Conservation (phyloP, 2,329 filamentous ascomycete genomes). For the Stemphylium beticola region DNA sequence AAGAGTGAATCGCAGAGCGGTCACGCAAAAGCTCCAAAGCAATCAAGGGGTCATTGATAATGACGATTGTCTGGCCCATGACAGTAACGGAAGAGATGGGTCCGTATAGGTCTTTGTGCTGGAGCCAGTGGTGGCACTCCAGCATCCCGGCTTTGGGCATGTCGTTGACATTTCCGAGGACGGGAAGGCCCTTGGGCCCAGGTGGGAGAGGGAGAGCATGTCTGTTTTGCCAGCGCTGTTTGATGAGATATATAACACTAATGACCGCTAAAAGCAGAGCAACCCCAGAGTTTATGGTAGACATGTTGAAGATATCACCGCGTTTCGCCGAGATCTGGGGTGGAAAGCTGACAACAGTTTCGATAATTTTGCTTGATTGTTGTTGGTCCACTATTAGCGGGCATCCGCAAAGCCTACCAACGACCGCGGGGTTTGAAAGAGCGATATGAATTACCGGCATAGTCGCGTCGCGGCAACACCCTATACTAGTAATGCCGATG, state of each 20-base stretch:
- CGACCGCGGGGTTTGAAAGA: no score
- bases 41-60: constrained; percentile 25
- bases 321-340: not conserved
- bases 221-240: constrained; percentile 9
- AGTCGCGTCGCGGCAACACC: no score
- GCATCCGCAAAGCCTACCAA: not conserved
- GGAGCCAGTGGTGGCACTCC: constrained; percentile 54
- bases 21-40: constrained; percentile 34
- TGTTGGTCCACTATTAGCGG: not conserved
- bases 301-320: not conserved
- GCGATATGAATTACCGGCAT: no score
- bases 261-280: not conserved
- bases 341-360: not conserved
- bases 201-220: constrained; percentile 52
- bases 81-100: constrained; percentile 8
- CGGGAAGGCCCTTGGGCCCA: constrained; percentile 56
- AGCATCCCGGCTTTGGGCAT: constrained; percentile 50
- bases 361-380: not conserved
- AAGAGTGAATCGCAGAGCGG: constrained; percentile 29
- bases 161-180: constrained; percentile 60
- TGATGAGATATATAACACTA: constrained; percentile 13
- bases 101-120: constrained; percentile 47
- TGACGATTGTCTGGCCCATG: constrained; percentile 1
- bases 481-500: not conserved
- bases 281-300: not conserved